These are phyloP conservation scores for Chlorella sp. DNA, from an alignment of 139 green algal species.

Conservation along the genomic window DNA sequence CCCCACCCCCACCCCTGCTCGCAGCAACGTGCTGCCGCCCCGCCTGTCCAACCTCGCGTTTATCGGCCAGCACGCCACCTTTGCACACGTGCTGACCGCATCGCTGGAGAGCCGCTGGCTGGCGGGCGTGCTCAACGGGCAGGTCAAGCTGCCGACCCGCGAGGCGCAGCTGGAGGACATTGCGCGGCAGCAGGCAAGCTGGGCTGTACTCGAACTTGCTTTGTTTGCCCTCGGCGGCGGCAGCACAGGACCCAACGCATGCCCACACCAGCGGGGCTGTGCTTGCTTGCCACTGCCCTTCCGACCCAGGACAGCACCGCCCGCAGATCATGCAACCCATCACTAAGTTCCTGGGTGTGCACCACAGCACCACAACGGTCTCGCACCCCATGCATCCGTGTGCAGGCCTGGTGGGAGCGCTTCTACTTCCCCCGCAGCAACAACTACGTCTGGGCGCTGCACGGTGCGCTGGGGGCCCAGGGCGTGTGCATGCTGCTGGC, in stretches of 20 bases:
- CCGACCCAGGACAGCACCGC: no score
- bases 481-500: no score
- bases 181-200: neutral
- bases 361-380: no score
- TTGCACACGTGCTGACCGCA: constrained; percentile 4
- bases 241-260: no score
- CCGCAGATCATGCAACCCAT: no score
- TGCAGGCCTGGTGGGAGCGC: neutral
- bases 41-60: constrained; percentile 21
- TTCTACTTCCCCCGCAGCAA: neutral
- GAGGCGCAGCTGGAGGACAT: neutral
- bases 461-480: no score
- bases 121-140: neutral
- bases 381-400: neutral
- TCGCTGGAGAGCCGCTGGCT: constrained; percentile 31
- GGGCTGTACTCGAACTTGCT: no score
- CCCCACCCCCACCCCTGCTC: no score
- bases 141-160: neutral
- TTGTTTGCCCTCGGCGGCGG: no score
- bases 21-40: constrained; percentile 23
- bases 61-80: constrained; percentile 16
- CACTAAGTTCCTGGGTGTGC: no score
- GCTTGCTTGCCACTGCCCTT: no score
- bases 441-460: constrained; percentile 31
- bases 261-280: no score